Conservation (phyloP, 495 filamentous ascomycete species). For the Xylaria intraflava region DNA sequence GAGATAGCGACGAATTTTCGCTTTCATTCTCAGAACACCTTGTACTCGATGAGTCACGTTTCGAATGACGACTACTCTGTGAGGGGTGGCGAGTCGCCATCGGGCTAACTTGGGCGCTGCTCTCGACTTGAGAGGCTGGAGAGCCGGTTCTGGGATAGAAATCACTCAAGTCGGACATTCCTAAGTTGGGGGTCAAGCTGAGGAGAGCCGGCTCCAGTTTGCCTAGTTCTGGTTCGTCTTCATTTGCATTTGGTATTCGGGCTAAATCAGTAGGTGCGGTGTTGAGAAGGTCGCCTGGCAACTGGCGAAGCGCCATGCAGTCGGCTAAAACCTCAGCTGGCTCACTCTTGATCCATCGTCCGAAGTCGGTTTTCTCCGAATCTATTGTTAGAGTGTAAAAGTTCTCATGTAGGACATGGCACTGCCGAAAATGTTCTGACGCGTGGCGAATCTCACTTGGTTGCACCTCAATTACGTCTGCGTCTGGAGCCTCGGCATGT, state of each 20-base stretch:
- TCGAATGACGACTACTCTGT: slow-evolving; percentile 35
- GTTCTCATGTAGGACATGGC: slow-evolving; percentile 65
- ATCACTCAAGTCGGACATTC: slow-evolving; percentile 4
- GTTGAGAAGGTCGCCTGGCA: slow-evolving; percentile 14
- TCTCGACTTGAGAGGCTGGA: slow-evolving; percentile 33
- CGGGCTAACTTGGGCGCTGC: slow-evolving; percentile 20
- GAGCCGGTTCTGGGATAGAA: slow-evolving; percentile 46
- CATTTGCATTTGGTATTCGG: slow-evolving; percentile 5
- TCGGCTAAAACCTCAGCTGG: slow-evolving; percentile 63
- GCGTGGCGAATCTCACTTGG: slow-evolving; percentile 61
- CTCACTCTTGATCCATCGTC: slow-evolving; percentile 66
- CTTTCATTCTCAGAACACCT: slow-evolving; percentile 30
- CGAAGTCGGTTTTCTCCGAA: slow-evolving; percentile 61
- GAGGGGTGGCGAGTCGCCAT: slow-evolving; percentile 29
- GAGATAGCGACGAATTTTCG: slow-evolving; percentile 54
- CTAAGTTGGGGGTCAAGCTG: slow-evolving; percentile 22
- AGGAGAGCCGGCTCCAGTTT: slow-evolving; percentile 25
- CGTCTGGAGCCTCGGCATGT: slow-evolving; percentile 52
- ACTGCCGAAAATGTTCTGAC: slow-evolving; percentile 59
- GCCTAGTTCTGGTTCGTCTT: slow-evolving; percentile 16
- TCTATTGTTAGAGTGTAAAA: slow-evolving; percentile 66
- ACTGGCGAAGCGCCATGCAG: slow-evolving; percentile 50
- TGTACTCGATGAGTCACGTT: slow-evolving; percentile 34
- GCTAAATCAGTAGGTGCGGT: slow-evolving; percentile 1
- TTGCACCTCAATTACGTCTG: slow-evolving; percentile 64